Conservation (phyloP, 106 monocot genomes). For the Apostasia shenzhenica region DNA sequence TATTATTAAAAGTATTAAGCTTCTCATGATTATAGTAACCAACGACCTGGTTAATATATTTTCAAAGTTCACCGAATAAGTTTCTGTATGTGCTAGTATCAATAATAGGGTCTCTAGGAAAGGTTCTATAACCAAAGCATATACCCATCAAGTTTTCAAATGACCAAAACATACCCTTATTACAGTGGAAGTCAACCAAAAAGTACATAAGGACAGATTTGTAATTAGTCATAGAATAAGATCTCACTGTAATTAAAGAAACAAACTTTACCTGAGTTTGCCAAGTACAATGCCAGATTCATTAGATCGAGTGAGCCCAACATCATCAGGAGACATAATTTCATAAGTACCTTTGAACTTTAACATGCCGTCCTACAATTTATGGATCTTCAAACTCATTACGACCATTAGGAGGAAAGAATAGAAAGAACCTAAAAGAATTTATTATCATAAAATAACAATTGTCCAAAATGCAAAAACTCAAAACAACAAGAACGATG, state of each 20-base stretch:
- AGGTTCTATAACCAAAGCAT: too few species aligned
- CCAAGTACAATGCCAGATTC: slow-evolving; percentile 93
- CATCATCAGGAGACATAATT: slow-evolving; percentile 90
- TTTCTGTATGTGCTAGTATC: too few species aligned
- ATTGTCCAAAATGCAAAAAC: not conserved
- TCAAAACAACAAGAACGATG: not conserved
- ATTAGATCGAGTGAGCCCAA: slow-evolving; percentile 76
- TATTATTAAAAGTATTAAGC: too few species aligned
- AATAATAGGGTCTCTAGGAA: too few species aligned
- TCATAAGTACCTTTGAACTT: slow-evolving; percentile 94
- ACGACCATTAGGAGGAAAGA: not conserved
- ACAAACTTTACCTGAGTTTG: slow-evolving; percentile 66
- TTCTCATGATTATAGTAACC: too few species aligned
- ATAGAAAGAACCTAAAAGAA: not conserved
- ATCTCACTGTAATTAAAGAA: not conserved
- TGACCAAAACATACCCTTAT: too few species aligned
- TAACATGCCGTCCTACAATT: slow-evolving; percentile 90
- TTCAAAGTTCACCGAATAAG: too few species aligned
- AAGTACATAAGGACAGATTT: too few species aligned
- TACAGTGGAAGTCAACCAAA: too few species aligned
- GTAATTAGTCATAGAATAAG: too few species aligned
- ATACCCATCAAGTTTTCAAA: too few species aligned
- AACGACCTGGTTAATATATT: too few species aligned
- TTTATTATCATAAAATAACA: not conserved
- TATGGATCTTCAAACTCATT: not conserved